Percentiles rank a stretch among this genome's conserved stretches.
Conservation (phyloP, 768 basidiomycete genomes). For the Clitopilus hobsonii region DNA sequence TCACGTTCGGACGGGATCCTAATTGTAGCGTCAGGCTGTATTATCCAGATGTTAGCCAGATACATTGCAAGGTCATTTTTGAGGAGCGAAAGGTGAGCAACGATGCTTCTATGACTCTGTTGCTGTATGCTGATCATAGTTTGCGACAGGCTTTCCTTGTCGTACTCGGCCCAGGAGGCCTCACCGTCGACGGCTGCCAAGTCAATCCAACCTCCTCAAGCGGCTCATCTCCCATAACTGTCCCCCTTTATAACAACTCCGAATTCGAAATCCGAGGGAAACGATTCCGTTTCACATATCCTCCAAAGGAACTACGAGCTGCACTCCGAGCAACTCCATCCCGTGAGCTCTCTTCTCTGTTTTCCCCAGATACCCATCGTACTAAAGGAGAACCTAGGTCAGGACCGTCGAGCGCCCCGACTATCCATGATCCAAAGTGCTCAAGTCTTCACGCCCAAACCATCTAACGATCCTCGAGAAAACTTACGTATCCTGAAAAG, state of each 20-base stretch:
- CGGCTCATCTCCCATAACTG: constrained; percentile 35
- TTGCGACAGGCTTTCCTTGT: constrained; percentile 62
- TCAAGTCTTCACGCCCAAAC: constrained; percentile 67
- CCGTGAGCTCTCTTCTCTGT: constrained; percentile 27
- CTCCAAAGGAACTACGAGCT: constrained; percentile 65
- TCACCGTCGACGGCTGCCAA: constrained; percentile 57
- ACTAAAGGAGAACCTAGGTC: constrained; percentile 14
- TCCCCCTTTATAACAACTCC: constrained; percentile 64
- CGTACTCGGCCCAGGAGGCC: constrained; percentile 54
- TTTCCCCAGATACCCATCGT: not conserved
- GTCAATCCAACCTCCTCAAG: constrained; percentile 42
- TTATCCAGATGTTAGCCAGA: constrained; percentile 53
- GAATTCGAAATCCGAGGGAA: constrained; percentile 67
- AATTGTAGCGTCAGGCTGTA: constrained; percentile 66
- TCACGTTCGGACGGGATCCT: constrained; percentile 67
- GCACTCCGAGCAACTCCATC: constrained; percentile 46
- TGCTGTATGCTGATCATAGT: not conserved
- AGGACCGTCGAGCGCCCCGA: constrained; percentile 45
- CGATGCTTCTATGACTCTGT: not conserved
- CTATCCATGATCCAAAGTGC: constrained; percentile 75
- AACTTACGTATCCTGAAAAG: constrained; percentile 62
- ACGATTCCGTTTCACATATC: constrained; percentile 68
- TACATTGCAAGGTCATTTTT: constrained; percentile 69
- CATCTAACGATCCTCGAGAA: constrained; percentile 52
- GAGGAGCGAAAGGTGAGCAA: constrained; percentile 54